phyloP scores from a whole-genome alignment of 306 rosid species.

The Oemleria cerasiformis region DNA sequence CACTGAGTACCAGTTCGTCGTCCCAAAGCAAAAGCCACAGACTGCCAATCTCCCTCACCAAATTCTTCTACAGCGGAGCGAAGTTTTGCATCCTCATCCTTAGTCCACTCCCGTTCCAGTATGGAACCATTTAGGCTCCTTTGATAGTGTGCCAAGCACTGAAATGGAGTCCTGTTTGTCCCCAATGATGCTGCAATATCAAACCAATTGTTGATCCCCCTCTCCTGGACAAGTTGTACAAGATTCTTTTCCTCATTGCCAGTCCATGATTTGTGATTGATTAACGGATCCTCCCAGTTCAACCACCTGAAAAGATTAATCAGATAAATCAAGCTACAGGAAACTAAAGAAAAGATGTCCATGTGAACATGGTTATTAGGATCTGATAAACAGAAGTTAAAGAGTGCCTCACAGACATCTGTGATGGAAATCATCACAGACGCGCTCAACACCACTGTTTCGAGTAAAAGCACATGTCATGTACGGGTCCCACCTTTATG shows the following conservation, averaged over 20 bases:
- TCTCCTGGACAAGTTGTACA: slow-evolving; percentile 54
- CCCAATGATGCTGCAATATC: slow-evolving; percentile 58
- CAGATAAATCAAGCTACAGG: slow-evolving; percentile 17
- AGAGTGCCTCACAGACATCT: slow-evolving; percentile 46
- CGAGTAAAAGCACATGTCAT: slow-evolving; percentile 40
- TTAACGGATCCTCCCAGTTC: slow-evolving; percentile 90
- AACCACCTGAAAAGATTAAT: slow-evolving; percentile 66
- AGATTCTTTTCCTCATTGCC: slow-evolving; percentile 68
- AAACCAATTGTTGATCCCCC: slow-evolving; percentile 73
- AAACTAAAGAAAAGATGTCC: slow-evolving; percentile 17
- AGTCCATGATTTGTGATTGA: slow-evolving; percentile 67
- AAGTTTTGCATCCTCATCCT: slow-evolving; percentile 83
- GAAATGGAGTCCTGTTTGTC: slow-evolving; percentile 89
- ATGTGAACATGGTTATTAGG: slow-evolving; percentile 14
- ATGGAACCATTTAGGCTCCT: slow-evolving; percentile 89
- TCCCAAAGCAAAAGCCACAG: slow-evolving; percentile 78
- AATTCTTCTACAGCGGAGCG: slow-evolving; percentile 54
- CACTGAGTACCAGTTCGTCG: slow-evolving; percentile 91
- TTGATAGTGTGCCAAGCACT: slow-evolving; percentile 86
- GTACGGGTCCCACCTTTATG: slow-evolving; percentile 65
- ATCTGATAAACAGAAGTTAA: slow-evolving; percentile 11
- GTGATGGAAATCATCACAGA: slow-evolving; percentile 68
- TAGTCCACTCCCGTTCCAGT: slow-evolving; percentile 85
- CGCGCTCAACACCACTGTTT: slow-evolving; percentile 46
- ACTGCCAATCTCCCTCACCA: slow-evolving; percentile 80